These are phyloP conservation scores for Postia placenta DNA, from an alignment of 768 basidiomycete species.

Conservation along the genomic window DNA sequence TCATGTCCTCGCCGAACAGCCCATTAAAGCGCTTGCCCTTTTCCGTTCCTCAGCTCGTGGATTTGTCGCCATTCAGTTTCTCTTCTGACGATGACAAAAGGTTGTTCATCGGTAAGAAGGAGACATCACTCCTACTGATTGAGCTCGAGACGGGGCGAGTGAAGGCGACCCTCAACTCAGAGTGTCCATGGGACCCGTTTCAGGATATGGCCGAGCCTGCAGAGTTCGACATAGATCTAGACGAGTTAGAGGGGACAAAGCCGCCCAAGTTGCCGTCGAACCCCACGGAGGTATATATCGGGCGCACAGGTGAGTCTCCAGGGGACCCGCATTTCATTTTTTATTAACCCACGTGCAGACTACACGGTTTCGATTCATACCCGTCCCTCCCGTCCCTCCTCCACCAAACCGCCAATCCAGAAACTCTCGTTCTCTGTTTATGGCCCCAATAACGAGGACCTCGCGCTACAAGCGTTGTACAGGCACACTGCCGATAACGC, in stretches of 20 bases:
- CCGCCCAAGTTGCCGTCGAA: slow-evolving; percentile 23
- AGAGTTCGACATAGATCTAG: slow-evolving; percentile 39
- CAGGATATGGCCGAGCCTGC: slow-evolving; percentile 40
- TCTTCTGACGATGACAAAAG: slow-evolving; percentile 55
- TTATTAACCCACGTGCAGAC: slow-evolving; percentile 48
- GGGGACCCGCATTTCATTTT: background rate
- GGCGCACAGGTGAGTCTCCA: slow-evolving; percentile 49
- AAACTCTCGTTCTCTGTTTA: slow-evolving; percentile 89
- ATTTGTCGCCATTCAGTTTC: slow-evolving; percentile 81
- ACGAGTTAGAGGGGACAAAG: slow-evolving; percentile 51
- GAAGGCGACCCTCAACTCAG: slow-evolving; percentile 67
- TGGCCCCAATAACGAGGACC: slow-evolving; percentile 87
- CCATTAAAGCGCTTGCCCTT: slow-evolving; percentile 86
- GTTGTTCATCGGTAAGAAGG: slow-evolving; percentile 87
- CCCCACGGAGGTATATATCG: slow-evolving; percentile 51
- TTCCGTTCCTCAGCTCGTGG: slow-evolving; percentile 89
- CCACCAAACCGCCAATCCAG: slow-evolving; percentile 48
- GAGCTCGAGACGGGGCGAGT: slow-evolving; percentile 78
- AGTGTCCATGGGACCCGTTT: slow-evolving; percentile 72
- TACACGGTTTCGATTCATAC: slow-evolving; percentile 85
- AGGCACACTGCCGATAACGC: slow-evolving; percentile 68
- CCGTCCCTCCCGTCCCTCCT: slow-evolving; percentile 33
- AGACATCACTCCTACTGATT: slow-evolving; percentile 72
- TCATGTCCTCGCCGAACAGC: slow-evolving; percentile 62
- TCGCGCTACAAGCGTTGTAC: slow-evolving; percentile 65